Base-by-base conservation (phyloP, 2,329 filamentous ascomycete species). In the Paracamarosporium sp. region DNA sequence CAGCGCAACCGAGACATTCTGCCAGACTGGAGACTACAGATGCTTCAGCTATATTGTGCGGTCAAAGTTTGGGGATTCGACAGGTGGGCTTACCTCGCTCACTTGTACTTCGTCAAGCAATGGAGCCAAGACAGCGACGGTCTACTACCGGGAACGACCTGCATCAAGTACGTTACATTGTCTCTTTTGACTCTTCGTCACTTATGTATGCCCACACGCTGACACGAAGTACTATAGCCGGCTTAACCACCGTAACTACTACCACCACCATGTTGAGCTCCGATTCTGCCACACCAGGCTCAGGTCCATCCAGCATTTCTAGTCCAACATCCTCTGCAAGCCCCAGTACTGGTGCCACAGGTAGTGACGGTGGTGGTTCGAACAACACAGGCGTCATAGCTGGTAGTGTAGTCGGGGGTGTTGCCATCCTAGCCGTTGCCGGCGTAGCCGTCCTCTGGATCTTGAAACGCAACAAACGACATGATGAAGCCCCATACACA, bases 331-430 rank as follows among this genome's bases (percentile, higher is more conserved):
- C 33, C 13, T 15, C 13, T 36, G 5, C 33, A n/a, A n/a, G 5
- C 13, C 33, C 33, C 13, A 15, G 11, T n/a, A 9, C 33, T 5
- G n/a, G 6, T 15, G 33, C 11, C 13, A n/a, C n/a, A n/a, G 4
- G 33, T 5, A 43, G 20, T n/a, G 50, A 36, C 8, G 50, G 38
- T 30, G 50, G 50, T 5, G 17, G n/a, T 24, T 36, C 47, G 5
- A 53, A 31, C 33, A 48, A 57, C 33, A 25, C 50, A 2, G 51
- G 51, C 11, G 28, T 53, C 20, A 57, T 57, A 30, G 55, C 50
- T n/a, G 55, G 55, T 6, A 28, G 24, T 9, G 48, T 45, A 5
- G 38, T 57, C 6, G 55, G 55, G 13, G 55, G 55, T 25, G 24
- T 57, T 9, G 55, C 31, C 24, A 50, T 53, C n/a, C 50, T 57